Percentiles rank a stretch among this genome's conserved stretches.
phyloP scores from a whole-genome alignment of 75 land plant genomes.

The Cunninghamia lanceolata region DNA sequence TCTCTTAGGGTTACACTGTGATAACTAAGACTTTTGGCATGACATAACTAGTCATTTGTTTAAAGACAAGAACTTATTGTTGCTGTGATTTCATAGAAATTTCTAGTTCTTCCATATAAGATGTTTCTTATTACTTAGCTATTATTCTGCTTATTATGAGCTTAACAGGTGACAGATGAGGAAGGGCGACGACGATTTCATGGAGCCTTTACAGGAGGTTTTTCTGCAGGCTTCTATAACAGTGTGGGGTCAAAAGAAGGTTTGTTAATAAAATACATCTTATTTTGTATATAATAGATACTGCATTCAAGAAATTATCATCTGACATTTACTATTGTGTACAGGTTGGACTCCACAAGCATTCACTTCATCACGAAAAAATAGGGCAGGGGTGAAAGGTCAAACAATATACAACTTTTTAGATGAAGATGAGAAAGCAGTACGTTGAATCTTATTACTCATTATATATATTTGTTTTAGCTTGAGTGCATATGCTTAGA shows the following conservation, averaged over 20 bases:
- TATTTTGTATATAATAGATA: background rate
- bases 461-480: background rate
- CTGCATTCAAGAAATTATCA: background rate
- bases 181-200: constrained; percentile 90
- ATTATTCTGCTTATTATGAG: background rate
- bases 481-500: background rate
- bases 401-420: constrained; percentile 71
- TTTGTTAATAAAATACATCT: constrained; percentile 7
- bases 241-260: constrained; percentile 98
- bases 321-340: background rate
- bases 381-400: constrained; percentile 65
- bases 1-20: background rate
- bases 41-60: background rate
- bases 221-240: constrained; percentile 92
- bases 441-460: constrained; percentile 10
- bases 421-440: constrained; percentile 87
- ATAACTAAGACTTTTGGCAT: background rate
- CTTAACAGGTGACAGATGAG: constrained; percentile 68
- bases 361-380: constrained; percentile 79
- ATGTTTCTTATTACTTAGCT: background rate
- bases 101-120: background rate
- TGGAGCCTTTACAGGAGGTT: constrained; percentile 96
- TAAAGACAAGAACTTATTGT: background rate
- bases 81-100: background rate
- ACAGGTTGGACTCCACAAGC: constrained; percentile 90